Evolutionary conservation across 495 filamentous ascomycete species (phyloP).

Genomic region (Cercophora newfieldiana): DNA sequence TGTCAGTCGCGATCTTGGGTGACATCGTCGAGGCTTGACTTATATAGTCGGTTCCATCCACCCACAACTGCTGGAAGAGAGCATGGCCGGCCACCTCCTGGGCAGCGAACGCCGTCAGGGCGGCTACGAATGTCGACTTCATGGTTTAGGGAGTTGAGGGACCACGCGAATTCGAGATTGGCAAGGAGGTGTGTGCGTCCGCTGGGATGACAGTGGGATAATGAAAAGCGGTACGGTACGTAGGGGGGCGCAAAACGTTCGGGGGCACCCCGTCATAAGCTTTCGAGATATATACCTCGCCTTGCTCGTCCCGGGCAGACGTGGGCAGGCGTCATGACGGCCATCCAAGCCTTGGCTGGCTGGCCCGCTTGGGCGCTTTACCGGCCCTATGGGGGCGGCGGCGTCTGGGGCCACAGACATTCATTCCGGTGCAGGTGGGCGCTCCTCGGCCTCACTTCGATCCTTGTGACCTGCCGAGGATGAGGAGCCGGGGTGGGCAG

Average conservation of each 20-base stretch:
- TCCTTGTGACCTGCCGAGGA: conserved; percentile 19
- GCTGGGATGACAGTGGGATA: too few relatives aligned
- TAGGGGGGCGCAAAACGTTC: background rate
- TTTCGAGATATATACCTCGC: conserved; percentile 19
- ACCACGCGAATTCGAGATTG: too few relatives aligned
- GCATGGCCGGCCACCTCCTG: conserved; percentile 46
- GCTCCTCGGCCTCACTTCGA: conserved; percentile 12
- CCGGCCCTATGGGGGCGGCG: conserved; percentile 13
- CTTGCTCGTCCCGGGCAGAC: background rate
- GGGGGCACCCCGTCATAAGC: conserved; percentile 1
- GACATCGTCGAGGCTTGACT: conserved; percentile 18
- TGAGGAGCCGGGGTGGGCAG: background rate
- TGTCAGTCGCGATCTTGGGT: conserved; percentile 13
- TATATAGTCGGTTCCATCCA: conserved; percentile 53
- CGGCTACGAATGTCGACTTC: conserved; percentile 40
- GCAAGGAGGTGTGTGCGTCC: too few relatives aligned
- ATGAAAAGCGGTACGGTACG: background rate
- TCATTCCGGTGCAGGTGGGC: background rate
- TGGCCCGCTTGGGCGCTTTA: conserved; percentile 12
- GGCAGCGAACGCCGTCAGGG: conserved; percentile 34
- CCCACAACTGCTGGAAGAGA: conserved; percentile 54
- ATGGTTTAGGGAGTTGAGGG: too few relatives aligned
- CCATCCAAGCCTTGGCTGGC: background rate
- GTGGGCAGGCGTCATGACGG: conserved; percentile 16
- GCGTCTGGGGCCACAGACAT: too few relatives aligned